Evolutionary conservation across 371 early-diverging fungal genomes (phyloP), one percentile per base, ranked within the genome.

Genomic region (Circinella minor): DNA sequence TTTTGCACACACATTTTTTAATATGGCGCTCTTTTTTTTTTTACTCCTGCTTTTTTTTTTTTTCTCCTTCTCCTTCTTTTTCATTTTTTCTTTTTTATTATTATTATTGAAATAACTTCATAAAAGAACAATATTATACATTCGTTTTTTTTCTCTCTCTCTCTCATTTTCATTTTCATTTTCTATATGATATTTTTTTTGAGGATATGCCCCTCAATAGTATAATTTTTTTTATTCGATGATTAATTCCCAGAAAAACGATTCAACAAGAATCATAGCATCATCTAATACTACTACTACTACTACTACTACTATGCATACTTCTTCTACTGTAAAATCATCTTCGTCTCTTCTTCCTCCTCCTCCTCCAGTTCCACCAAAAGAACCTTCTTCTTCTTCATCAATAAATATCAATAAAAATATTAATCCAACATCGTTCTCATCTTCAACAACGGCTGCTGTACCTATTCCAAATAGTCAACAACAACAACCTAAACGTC

Each of bases 21-120:
- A 57, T 57, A 57, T 57, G 57, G 57, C 57, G 57, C 57, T 57
- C 57, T 57, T 57, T 57, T 57, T 57, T 57, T n/a, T 55, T 55
- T 15, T 47, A 9, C 47, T 15, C 15, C 47, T 11, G 9, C 15
- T 47, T 47, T 15, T 47, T 47, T 47, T 47, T 47, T 15, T 47
- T 47, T 47, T 47, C 47, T 15, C n/a, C 51, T 51, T 51, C 51
- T 15, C 43, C 43, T 14, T 34, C 36, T 34, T 57, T 27, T 57
- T 57, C 57, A 27, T 57, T 15, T 51, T n/a, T n/a, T 49, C n/a
- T 49, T n/a, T 49, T 49, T 49, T 49, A 4, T n/a, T 49, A 5
- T 49, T 13, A 8, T 51, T 15, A 5, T 13, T 9, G 43, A 43
- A 43, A 11, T 9, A 43, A 51, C 4, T 15, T 13, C 49, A 14